phyloP scores from a whole-genome alignment of 2,329 filamentous ascomycete genomes.

The Apiospora kogelbergensis region DNA sequence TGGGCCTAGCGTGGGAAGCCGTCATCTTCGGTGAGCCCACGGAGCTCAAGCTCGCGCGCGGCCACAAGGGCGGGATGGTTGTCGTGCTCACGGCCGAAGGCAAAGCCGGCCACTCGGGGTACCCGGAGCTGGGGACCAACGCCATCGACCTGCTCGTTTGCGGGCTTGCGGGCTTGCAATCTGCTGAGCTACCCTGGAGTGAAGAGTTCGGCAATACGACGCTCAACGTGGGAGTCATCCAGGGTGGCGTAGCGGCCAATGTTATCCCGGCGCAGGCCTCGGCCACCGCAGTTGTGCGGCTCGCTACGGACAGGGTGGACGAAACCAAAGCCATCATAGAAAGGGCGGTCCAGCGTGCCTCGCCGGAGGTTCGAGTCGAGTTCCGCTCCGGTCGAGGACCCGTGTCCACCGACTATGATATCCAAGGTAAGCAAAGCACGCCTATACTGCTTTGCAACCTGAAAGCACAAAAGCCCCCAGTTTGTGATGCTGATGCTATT shows the following conservation, averaged over 20 bases:
- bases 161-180: background rate
- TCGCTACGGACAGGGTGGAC: background rate
- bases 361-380: background rate
- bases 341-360: background rate
- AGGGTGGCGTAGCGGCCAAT: constrained; percentile 12
- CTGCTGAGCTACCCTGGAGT: background rate
- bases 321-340: background rate
- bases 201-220: constrained; percentile 10
- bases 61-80: constrained; percentile 68
- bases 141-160: constrained; percentile 9
- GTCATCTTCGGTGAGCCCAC: constrained; percentile 75
- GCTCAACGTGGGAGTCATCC: constrained; percentile 6
- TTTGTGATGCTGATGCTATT: too few species aligned
- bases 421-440: constrained; percentile 12
- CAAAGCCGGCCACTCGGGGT: constrained; percentile 44
- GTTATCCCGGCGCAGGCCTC: constrained; percentile 4
- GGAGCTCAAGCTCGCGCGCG: constrained; percentile 66
- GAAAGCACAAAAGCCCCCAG: too few species aligned
- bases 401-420: constrained; percentile 7
- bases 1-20: constrained; percentile 54
- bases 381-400: background rate
- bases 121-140: constrained; percentile 10
- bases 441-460: too few species aligned
- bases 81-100: constrained; percentile 61
- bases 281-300: background rate